Percentiles rank a stretch among this genome's conserved stretches.
These are phyloP conservation scores for Aspergillus nanangensis DNA, from an alignment of 495 filamentous ascomycete species.

Conservation along the genomic window DNA sequence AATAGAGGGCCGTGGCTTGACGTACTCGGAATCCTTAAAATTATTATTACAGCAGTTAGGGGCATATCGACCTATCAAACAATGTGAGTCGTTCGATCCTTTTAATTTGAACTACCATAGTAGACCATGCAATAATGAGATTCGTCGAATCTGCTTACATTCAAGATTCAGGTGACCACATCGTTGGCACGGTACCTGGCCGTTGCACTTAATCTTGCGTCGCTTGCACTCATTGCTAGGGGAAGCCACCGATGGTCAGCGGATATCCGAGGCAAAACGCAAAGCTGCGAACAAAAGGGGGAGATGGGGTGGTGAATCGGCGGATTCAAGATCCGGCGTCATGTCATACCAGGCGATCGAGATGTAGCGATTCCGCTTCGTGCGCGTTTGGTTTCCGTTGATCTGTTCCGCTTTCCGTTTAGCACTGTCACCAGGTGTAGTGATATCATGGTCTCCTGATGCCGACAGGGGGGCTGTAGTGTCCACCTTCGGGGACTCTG, in stretches of 20 bases:
- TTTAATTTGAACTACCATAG: too few species aligned
- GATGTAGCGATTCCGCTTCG: slow-evolving; percentile 72
- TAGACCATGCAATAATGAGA: too few species aligned
- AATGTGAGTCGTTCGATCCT: slow-evolving; percentile 3
- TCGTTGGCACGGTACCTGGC: slow-evolving; percentile 79
- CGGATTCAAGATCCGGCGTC: slow-evolving; percentile 15
- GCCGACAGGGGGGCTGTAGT: slow-evolving; percentile 18
- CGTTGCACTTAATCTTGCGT: slow-evolving; percentile 94
- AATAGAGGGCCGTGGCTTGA: neutral
- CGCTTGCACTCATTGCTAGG: slow-evolving; percentile 82
- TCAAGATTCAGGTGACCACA: slow-evolving; percentile 85
- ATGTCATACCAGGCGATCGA: slow-evolving; percentile 81
- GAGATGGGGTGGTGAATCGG: too few species aligned
- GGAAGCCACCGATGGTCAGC: slow-evolving; percentile 11
- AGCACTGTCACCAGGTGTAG: slow-evolving; percentile 23
- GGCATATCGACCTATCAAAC: slow-evolving; percentile 60
- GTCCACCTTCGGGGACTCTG: slow-evolving; percentile 35
- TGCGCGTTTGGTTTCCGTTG: slow-evolving; percentile 44
- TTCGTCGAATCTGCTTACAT: slow-evolving; percentile 43
- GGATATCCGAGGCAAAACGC: neutral
- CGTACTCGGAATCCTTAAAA: slow-evolving; percentile 79
- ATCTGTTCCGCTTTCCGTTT: slow-evolving; percentile 48
- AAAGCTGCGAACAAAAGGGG: neutral
- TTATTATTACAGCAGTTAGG: slow-evolving; percentile 81
- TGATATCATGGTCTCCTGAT: slow-evolving; percentile 19